Conservation (phyloP, 768 basidiomycete genomes). For the Collybia nuda region DNA sequence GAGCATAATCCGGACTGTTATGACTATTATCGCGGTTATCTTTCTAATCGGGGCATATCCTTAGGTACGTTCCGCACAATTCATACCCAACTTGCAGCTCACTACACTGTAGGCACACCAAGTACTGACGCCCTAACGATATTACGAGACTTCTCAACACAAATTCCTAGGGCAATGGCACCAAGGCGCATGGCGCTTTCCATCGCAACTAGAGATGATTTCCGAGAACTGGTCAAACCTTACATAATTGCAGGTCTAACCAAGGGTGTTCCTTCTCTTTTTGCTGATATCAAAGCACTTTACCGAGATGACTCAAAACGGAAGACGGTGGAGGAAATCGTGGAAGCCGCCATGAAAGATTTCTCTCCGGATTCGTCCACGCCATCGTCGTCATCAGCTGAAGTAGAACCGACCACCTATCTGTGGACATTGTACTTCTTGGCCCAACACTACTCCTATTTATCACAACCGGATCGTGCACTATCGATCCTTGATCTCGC, state of each 20-base stretch:
- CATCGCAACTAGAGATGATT: conserved; percentile 65
- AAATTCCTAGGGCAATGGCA: conserved; percentile 66
- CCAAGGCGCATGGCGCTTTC: conserved; percentile 75
- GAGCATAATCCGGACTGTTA: conserved; percentile 84
- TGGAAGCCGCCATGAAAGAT: conserved; percentile 46
- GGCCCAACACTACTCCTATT: conserved; percentile 80
- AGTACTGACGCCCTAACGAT: conserved; percentile 52
- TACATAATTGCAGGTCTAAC: conserved; percentile 73
- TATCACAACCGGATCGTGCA: conserved; percentile 51
- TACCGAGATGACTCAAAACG: conserved; percentile 70
- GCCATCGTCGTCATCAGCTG: conserved; percentile 18
- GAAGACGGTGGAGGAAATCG: conserved; percentile 64
- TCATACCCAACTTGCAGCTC: neutral
- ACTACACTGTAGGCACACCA: conserved; percentile 47
- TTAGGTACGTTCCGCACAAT: conserved; percentile 46
- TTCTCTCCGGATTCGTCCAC: conserved; percentile 25
- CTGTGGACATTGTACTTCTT: conserved; percentile 97
- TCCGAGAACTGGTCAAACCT: conserved; percentile 57
- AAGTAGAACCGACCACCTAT: conserved; percentile 73
- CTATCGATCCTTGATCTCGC: conserved; percentile 66
- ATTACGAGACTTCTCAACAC: conserved; percentile 58
- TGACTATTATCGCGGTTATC: conserved; percentile 76
- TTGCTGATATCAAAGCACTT: conserved; percentile 86
- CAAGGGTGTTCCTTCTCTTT: conserved; percentile 91
- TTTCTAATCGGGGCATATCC: conserved; percentile 63